A percentile compares a stretch with the other conserved stretches of the same genome.
phyloP scores from a whole-genome alignment of 352 stramenopile species.

The Globisporangium emineosum region DNA sequence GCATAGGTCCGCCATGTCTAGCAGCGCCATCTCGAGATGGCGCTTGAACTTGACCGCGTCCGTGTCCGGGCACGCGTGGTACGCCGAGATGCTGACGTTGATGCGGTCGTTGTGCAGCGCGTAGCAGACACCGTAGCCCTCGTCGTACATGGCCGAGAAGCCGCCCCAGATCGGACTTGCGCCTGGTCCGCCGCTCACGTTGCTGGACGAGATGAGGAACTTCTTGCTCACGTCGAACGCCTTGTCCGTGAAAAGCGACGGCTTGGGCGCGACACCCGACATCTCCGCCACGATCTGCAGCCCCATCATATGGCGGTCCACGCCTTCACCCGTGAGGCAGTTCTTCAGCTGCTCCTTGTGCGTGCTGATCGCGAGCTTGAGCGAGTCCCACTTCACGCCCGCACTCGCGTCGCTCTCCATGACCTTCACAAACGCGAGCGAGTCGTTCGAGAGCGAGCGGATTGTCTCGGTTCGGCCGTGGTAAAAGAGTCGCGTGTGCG shows the following conservation, averaged over 20 bases:
- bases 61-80: slow-evolving; percentile 78
- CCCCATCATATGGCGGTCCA: slow-evolving; percentile 96
- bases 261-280: slow-evolving; percentile 83
- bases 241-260: slow-evolving; percentile 92
- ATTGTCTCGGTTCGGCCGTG: slow-evolving; percentile 95
- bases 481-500: slow-evolving; percentile 96
- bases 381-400: slow-evolving; percentile 81
- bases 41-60: slow-evolving; percentile 87
- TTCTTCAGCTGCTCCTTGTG: slow-evolving; percentile 92
- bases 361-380: slow-evolving; percentile 84
- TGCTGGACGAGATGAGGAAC: slow-evolving; percentile 94
- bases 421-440: slow-evolving; percentile 88
- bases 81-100: slow-evolving; percentile 94
- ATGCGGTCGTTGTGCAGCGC: slow-evolving; percentile 93
- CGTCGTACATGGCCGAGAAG: slow-evolving; percentile 93
- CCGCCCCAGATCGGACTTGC: slow-evolving; percentile 96
- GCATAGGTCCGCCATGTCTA: slow-evolving; percentile 95
- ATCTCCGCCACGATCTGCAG: slow-evolving; percentile 93
- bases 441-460: slow-evolving; percentile 86
- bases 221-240: slow-evolving; percentile 93
- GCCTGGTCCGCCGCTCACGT: slow-evolving; percentile 91
- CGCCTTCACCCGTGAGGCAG: slow-evolving; percentile 80
- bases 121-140: slow-evolving; percentile 96
- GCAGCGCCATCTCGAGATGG: slow-evolving; percentile 90
- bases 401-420: slow-evolving; percentile 73